These are phyloP conservation scores for Hypholoma fasciculare DNA, from an alignment of 768 basidiomycete species.

Conservation along the genomic window DNA sequence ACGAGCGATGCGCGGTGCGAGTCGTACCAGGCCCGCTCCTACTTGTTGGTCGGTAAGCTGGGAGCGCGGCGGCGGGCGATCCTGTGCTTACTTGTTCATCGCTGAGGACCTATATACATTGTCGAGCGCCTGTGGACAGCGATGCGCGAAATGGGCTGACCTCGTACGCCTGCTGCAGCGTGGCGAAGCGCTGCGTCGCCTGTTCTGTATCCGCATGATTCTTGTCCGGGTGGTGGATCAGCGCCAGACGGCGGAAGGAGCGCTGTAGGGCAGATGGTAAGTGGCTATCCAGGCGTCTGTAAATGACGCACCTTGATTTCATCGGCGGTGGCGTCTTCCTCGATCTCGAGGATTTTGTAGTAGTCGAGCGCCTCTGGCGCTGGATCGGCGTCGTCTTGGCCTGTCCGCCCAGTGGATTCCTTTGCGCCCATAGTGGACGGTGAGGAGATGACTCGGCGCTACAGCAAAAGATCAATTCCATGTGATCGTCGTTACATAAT, in stretches of 20 bases:
- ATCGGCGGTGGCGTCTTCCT: constrained; percentile 79
- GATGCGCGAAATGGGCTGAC: constrained; percentile 34
- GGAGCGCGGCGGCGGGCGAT: neutral
- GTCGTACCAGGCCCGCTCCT: constrained; percentile 99
- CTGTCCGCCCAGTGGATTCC: constrained; percentile 53
- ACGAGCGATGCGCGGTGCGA: constrained; percentile 79
- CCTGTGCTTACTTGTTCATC: constrained; percentile 78
- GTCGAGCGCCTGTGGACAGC: constrained; percentile 3
- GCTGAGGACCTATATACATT: constrained; percentile 67
- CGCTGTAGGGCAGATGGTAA: constrained; percentile 40
- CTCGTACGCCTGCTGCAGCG: constrained; percentile 95
- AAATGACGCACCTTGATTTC: constrained; percentile 74
- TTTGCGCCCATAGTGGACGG: constrained; percentile 59
- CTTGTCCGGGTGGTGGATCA: constrained; percentile 88
- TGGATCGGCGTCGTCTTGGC: constrained; percentile 13
- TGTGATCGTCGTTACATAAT: neutral
- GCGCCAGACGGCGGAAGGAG: constrained; percentile 82
- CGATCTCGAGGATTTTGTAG: constrained; percentile 79
- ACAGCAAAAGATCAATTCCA: no score
- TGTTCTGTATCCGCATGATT: constrained; percentile 81
- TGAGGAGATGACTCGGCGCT: neutral
- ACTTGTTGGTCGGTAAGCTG: constrained; percentile 35
- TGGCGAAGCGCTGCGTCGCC: constrained; percentile 84
- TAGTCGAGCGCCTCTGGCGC: constrained; percentile 54
- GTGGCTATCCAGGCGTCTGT: neutral